Evolutionary conservation across 1,139 yeast species (phyloP).

Genomic region (Waltiozyma sp.): DNA sequence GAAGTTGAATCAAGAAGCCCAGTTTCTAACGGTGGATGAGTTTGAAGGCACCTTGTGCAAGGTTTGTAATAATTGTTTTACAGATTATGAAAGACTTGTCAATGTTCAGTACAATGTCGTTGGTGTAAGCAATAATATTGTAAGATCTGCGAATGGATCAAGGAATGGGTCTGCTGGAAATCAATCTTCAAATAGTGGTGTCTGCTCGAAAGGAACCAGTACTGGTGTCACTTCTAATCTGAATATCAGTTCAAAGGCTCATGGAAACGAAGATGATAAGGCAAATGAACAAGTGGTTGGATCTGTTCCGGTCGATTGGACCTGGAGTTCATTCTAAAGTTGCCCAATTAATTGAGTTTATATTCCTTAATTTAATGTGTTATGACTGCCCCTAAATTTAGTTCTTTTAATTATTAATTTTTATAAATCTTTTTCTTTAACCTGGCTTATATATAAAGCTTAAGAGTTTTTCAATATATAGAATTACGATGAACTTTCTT

Average conservation of each 20-base stretch:
- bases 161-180: not conserved
- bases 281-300: conserved; percentile 1
- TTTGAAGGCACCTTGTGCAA: conserved; percentile 29
- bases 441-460: no score
- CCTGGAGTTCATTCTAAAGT: not conserved
- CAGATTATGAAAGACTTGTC: conserved; percentile 39
- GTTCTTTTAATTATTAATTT: not conserved
- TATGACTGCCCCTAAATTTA: not conserved
- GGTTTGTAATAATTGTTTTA: conserved; percentile 69
- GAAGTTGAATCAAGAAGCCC: conserved; percentile 56
- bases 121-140: not conserved
- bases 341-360: no score
- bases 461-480: no score
- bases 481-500: no score
- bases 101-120: not conserved
- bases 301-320: not conserved
- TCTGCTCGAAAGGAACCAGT: not conserved
- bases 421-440: no score
- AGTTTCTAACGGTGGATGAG: conserved; percentile 31
- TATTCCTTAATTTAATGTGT: not conserved
- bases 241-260: conserved; percentile 1
- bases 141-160: not conserved
- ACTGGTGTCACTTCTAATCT: not conserved
- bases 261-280: conserved; percentile 6
- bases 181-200: not conserved